phyloP scores from a whole-genome alignment of 2,329 filamentous ascomycete species.

The Scedosporium minutisporum region DNA sequence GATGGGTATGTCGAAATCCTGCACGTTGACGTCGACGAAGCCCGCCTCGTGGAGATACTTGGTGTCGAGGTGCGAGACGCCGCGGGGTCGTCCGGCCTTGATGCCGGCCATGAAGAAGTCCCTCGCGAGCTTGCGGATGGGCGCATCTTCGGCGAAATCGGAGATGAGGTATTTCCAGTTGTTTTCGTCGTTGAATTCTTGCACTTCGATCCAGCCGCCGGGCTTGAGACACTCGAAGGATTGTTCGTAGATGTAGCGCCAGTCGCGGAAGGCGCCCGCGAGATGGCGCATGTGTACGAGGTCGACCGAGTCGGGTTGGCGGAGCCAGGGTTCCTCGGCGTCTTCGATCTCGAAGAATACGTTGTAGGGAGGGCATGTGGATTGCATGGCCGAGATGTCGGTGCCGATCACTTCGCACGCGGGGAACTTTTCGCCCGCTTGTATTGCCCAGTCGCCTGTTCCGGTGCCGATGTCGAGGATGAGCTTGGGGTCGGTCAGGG shows the following conservation, averaged over 20 bases:
- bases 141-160: constrained; percentile 32
- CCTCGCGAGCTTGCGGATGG: constrained; percentile 29
- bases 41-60: constrained; percentile 35
- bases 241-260: constrained; percentile 43
- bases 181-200: constrained; percentile 42
- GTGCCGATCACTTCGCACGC: constrained; percentile 48
- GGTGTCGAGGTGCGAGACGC: constrained; percentile 34
- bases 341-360: constrained; percentile 52
- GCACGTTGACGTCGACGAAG: constrained; percentile 40
- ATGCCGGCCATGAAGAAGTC: constrained; percentile 34
- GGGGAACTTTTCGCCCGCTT: constrained; percentile 44
- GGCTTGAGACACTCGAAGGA: constrained; percentile 43
- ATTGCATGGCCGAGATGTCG: constrained; percentile 47
- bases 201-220: constrained; percentile 47
- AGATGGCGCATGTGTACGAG: constrained; percentile 47
- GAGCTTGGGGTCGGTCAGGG: constrained; percentile 26
- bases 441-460: constrained; percentile 41
- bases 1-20: constrained; percentile 39
- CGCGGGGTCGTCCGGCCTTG: constrained; percentile 34
- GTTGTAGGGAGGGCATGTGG: constrained; percentile 48
- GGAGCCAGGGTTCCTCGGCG: constrained; percentile 48
- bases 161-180: constrained; percentile 16
- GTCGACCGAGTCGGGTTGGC: constrained; percentile 41
- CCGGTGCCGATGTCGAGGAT: constrained; percentile 51
- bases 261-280: constrained; percentile 46